phyloP scores from a whole-genome alignment of 73 alveolate genomes.

The Uronychia setigera region DNA sequence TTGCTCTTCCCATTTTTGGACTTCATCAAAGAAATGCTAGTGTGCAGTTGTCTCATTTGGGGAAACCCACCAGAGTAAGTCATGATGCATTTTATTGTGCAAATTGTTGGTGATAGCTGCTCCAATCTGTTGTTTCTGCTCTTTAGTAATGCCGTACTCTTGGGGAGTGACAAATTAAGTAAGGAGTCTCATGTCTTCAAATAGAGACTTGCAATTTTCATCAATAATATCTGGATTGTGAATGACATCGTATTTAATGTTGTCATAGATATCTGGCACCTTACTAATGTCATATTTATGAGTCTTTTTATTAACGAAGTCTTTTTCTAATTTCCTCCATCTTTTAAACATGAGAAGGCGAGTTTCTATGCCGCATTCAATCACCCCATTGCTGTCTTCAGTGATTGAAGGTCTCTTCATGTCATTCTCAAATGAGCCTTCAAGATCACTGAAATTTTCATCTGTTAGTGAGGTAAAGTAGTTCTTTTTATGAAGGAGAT shows the following conservation, averaged over 20 bases:
- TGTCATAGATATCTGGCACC: constrained; percentile 94
- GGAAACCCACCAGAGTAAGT: constrained; percentile 80
- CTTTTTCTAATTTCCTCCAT: constrained; percentile 89
- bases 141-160: constrained; percentile 89
- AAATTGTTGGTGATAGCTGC: constrained; percentile 69
- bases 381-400: constrained; percentile 21
- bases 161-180: constrained; percentile 86
- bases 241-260: constrained; percentile 87
- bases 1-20: constrained; percentile 75
- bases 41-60: constrained; percentile 45
- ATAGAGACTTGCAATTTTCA: constrained; percentile 64
- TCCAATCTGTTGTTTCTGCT: constrained; percentile 81
- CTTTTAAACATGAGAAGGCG: constrained; percentile 83
- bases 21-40: constrained; percentile 66
- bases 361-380: constrained; percentile 64
- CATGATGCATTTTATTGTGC: constrained; percentile 85
- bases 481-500: background rate
- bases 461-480: background rate
- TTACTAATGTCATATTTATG: constrained; percentile 82
- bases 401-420: constrained; percentile 13
- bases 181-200: constrained; percentile 65
- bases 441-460: background rate
- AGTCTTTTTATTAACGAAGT: constrained; percentile 73
- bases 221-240: constrained; percentile 81
- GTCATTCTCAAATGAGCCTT: constrained; percentile 7